Base-by-base conservation (phyloP, 371 early-diverging fungal genomes). In the Nematocida sp. region DNA sequence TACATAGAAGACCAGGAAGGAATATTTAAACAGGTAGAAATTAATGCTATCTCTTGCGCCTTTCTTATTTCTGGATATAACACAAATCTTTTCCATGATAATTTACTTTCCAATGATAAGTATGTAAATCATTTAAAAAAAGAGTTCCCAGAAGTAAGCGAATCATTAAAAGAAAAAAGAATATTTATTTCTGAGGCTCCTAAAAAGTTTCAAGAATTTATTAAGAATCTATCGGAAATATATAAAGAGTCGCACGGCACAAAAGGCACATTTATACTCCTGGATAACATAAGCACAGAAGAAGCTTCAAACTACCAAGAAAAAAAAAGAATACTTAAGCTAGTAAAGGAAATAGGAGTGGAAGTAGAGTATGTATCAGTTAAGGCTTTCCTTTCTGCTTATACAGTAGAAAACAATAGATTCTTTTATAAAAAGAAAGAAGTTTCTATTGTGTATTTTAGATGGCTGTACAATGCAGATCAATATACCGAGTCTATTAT, bases 381-480 rank as follows among this genome's bases (percentile, higher is more conserved):
- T 7, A 7, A 77, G 11, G 80, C 77, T 11, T 25, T 75, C 23
- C 20, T 39, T n/a, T 13, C 20, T 16, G 56, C 55, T 30, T 47
- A 56, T 32, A 3, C 25, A 11, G 32, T 59, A 20, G 23, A 0
- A 36, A 63, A 59, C 5, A 63, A 55, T 20, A 25, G 35, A n/a
- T 32, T 54, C 2, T 57, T 57, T 40, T 38, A 64, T 48, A 26
- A 9, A n/a, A 30, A 53, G 28, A 57, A 49, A 67, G 56, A 63
- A 40, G 78, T 78, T 16, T 40, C 23, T 0, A 63, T 77, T 39
- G 63, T 80, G 3, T 80, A 80, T 63, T 77, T 66, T 45, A 55
- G 80, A 40, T 77, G 78, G 69, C 66, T 77, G 28, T 80, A 80
- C 54, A 80, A 80, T 60, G 57, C 54, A 11, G 67, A 67, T 55